Conservation (phyloP, 2,329 filamentous ascomycete genomes). For the Verticillium longisporum region DNA sequence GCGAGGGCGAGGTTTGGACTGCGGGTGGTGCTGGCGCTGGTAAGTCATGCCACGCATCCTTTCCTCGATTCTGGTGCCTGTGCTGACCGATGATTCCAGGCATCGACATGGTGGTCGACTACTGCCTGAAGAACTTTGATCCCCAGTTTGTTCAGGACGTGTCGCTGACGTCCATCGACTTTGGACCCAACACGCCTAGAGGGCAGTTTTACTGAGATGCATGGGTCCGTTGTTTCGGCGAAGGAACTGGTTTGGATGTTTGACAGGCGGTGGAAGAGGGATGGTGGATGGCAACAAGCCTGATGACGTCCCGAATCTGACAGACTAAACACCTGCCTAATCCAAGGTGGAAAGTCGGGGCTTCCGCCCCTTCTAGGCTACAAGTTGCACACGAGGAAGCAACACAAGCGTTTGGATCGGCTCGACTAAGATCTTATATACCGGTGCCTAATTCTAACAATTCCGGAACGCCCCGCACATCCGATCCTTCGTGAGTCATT, state of each 20-base stretch:
- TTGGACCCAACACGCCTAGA: neutral
- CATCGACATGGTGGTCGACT: neutral
- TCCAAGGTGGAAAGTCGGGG: too few species aligned
- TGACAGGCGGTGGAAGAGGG: too few species aligned
- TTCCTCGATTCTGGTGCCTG: neutral
- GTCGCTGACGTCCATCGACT: neutral
- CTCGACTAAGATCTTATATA: too few species aligned
- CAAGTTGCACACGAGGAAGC: too few species aligned
- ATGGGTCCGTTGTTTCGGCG: too few species aligned
- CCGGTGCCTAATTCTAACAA: too few species aligned
- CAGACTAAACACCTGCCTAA: too few species aligned
- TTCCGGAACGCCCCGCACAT: neutral
- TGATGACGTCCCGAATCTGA: too few species aligned
- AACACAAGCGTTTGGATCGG: too few species aligned
- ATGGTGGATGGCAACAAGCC: too few species aligned
- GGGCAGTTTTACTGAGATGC: neutral
- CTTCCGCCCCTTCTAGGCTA: too few species aligned
- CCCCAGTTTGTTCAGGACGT: neutral
- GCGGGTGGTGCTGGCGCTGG: conserved; percentile 27
- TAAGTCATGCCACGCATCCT: conserved; percentile 9
- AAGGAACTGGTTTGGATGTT: too few species aligned
- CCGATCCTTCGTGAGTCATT: neutral
- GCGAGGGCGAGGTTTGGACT: conserved; percentile 27
- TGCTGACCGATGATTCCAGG: neutral
- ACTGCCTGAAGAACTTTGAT: neutral